A percentile compares a stretch with the other conserved stretches of the same genome.
phyloP scores from a whole-genome alignment of 1,284 basidiomycete species.

The Malassezia arunalokei region DNA sequence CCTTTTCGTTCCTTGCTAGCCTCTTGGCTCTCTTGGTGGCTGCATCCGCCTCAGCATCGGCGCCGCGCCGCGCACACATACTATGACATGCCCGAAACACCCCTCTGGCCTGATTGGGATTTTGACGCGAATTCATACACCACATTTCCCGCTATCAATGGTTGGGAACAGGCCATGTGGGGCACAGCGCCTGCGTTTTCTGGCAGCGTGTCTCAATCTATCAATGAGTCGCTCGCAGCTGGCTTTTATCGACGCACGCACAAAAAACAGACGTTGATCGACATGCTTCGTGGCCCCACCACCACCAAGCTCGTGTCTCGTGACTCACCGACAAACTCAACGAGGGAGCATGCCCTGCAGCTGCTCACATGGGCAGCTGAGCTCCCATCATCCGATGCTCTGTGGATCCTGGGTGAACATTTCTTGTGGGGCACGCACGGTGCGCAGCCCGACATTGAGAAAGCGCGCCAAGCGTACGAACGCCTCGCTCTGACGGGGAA shows the following conservation, averaged over 20 bases:
- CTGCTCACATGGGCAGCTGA: too few relatives aligned
- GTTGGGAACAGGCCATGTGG: conserved; percentile 18
- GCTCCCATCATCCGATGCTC: conserved; percentile 22
- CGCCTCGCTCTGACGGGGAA: conserved; percentile 29
- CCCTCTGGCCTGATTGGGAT: conserved; percentile 17
- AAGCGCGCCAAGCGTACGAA: conserved; percentile 28
- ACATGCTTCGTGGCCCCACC: background rate
- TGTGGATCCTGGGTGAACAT: conserved; percentile 41
- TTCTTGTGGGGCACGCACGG: conserved; percentile 44
- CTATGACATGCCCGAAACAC: conserved; percentile 1
- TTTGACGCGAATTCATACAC: background rate
- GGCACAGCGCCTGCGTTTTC: background rate
- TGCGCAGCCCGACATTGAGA: conserved; percentile 23
- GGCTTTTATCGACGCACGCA: too few relatives aligned
- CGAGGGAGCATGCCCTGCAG: background rate
- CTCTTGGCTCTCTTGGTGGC: background rate
- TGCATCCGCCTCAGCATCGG: background rate
- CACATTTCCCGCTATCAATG: background rate
- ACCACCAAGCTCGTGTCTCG: background rate
- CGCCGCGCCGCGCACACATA: background rate
- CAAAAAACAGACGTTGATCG: too few relatives aligned
- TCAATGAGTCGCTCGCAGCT: background rate
- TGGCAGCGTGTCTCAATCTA: background rate
- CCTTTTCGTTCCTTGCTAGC: background rate
- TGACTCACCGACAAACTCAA: too few relatives aligned